Conservation (phyloP, 352 stramenopile genomes). For the Thalassiosira livingstoniorum region DNA sequence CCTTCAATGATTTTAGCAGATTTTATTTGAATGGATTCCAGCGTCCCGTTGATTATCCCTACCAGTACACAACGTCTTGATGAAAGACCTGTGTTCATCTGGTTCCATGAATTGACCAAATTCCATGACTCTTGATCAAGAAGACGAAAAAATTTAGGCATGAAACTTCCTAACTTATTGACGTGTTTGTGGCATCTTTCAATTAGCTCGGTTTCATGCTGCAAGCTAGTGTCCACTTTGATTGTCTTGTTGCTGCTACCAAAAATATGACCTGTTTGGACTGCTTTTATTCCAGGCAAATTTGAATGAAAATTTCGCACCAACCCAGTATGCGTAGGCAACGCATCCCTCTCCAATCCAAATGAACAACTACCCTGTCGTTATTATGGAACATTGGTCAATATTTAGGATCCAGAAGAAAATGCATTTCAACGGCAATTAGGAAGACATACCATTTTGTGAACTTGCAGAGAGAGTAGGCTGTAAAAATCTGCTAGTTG, state of each 20-base stretch:
- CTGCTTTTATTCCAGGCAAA: conserved; percentile 73
- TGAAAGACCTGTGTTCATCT: conserved; percentile 77
- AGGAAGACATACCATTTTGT: conserved; percentile 66
- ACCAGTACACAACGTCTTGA: conserved; percentile 74
- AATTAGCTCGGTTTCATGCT: conserved; percentile 77
- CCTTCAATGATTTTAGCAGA: conserved; percentile 77
- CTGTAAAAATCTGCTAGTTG: conserved; percentile 59
- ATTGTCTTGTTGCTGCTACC: conserved; percentile 69
- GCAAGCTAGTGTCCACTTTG: conserved; percentile 34
- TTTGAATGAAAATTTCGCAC: conserved; percentile 39
- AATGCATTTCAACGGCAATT: neutral
- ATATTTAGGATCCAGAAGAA: neutral
- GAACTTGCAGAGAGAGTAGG: conserved; percentile 67
- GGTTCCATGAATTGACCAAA: conserved; percentile 72
- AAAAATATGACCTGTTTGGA: conserved; percentile 74
- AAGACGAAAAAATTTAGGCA: conserved; percentile 68
- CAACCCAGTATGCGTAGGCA: neutral
- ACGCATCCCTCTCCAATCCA: neutral
- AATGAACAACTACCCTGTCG: conserved; percentile 8
- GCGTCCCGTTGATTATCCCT: conserved; percentile 81
- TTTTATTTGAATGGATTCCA: conserved; percentile 80
- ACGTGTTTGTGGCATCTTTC: conserved; percentile 72
- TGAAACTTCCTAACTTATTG: conserved; percentile 67
- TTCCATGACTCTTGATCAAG: conserved; percentile 81
- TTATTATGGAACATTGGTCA: conserved; percentile 18